Evolutionary conservation across 495 filamentous ascomycete genomes (phyloP), one percentile per base, ranked within the genome.

Genomic region (Parathielavia hyrcaniae): DNA sequence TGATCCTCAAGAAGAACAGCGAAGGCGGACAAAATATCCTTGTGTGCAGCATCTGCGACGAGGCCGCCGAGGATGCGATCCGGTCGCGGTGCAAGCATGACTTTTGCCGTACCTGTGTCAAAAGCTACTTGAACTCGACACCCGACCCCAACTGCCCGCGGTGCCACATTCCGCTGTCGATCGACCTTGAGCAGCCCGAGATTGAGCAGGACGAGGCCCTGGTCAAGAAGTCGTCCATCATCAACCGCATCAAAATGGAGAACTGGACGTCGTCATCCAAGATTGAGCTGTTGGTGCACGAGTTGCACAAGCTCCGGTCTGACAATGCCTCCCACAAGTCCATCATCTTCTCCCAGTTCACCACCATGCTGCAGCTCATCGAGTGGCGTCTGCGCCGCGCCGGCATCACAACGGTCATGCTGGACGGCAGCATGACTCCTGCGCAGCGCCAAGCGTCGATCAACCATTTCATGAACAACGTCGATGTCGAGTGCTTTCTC

Each of bases 261-360:
- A 84, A 95, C 62, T 98, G 93, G 93, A 95, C 89, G 1, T 95
- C 89, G 1, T 96, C 90, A 4, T 95, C 92, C 45, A 98, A 98
- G 75, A 98, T 98, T 61, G 93, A 98, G 76, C 86, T 91, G 66
- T 81, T 97, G 13, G 84, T 97, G 14, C 92, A 96, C 61, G 91
- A 97, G 61, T 82, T 98, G 1, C 90, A 91, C 75, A 84, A 87
- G 67, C 77, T 97, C 53, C 80, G 93, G 59, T 91, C 83, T 52
- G 88, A 91, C 71, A 95, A 95, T 62, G 86, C 90, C 46, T 95
- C 91, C 0, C 85, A 88, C 63, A 98, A 98, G 72, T 93, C 88
- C 4, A 98, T 97, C 69, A 91, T 98, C 57, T 97, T 98, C 71
- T 95, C 89, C 4, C 88, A 96, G 61, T 98, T 98, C 70, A 98